phyloP scores from a whole-genome alignment of 2,329 filamentous ascomycete genomes.

The Pseudocercospora fuligena region DNA sequence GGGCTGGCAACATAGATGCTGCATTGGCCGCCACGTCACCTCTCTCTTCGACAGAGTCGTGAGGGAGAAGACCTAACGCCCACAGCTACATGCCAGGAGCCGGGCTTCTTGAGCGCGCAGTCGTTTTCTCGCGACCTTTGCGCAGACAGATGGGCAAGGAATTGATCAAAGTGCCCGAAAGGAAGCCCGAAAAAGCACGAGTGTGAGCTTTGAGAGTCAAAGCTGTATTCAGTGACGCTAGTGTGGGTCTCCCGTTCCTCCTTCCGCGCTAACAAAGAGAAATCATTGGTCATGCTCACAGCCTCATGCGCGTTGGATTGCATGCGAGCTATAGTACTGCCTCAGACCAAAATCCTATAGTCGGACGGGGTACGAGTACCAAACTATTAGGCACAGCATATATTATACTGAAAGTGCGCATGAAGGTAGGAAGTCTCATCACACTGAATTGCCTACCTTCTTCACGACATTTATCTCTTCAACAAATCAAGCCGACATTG shows the following conservation, averaged over 20 bases:
- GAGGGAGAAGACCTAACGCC: neutral
- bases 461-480: neutral
- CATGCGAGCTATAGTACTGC: neutral
- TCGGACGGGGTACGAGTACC: neutral
- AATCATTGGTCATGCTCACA: neutral
- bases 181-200: neutral
- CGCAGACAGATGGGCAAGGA: neutral
- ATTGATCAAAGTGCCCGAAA: neutral
- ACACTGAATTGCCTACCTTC: neutral
- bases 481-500: neutral
- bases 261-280: neutral
- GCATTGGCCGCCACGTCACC: neutral
- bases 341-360: neutral
- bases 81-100: neutral
- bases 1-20: neutral
- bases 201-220: neutral
- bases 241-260: neutral
- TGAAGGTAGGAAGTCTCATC: neutral
- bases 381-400: neutral
- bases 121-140: neutral
- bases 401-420: neutral
- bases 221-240: neutral
- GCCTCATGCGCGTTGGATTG: conserved; percentile 1
- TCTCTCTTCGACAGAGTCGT: neutral
- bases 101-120: neutral